Evolutionary conservation across 345 rosid genomes (phyloP), one percentile per base, ranked within the genome.

Genomic region (Corymbia maculata): DNA sequence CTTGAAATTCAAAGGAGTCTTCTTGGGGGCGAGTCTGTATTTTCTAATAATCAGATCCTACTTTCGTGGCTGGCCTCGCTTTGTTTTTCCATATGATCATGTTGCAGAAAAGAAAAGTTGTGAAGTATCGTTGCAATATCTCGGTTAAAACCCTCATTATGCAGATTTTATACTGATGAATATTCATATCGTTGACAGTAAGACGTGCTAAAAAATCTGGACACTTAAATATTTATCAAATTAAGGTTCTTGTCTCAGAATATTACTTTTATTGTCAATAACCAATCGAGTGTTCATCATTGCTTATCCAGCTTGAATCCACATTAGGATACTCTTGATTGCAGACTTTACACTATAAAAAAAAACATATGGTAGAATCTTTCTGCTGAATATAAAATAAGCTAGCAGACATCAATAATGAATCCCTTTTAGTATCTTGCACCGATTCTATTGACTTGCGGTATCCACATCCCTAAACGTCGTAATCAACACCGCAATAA

Each of bases 361-460:
- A 88, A 88, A 36, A 52, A 80, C 68, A 26, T 4, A 47, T 9
- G 82, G 82, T 36, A 42, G 82, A 75, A 75, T 75, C 82, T 75
- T 75, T 13, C 26, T 36, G 49, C 82, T 36, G 82, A 36, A 36
- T 75, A 75, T 36, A 75, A 17, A 75, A 36, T 9, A 75, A 19
- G 82, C 82, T 17, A 44, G 22, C 51, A 50, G 64, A 86, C 86
- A 55, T 86, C 86, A 87, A 70, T 79, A 30, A 51, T 90, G 93
- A 90, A 90, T 88, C 92, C 84, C 84, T 51, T 51, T 57, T 53
- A 52, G 92, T 42, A 88, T 92, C 92, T 86, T 30, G 51, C 87
- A 59, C 75, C 89, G 89, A 91, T 89, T 90, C 89, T 55, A 87
- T 79, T 89, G 70, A 90, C 85, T 87, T 86, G 51, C 86, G 89